Evolutionary conservation across 2,329 filamentous ascomycete species (phyloP).

Genomic region (Penicillium sp.): DNA sequence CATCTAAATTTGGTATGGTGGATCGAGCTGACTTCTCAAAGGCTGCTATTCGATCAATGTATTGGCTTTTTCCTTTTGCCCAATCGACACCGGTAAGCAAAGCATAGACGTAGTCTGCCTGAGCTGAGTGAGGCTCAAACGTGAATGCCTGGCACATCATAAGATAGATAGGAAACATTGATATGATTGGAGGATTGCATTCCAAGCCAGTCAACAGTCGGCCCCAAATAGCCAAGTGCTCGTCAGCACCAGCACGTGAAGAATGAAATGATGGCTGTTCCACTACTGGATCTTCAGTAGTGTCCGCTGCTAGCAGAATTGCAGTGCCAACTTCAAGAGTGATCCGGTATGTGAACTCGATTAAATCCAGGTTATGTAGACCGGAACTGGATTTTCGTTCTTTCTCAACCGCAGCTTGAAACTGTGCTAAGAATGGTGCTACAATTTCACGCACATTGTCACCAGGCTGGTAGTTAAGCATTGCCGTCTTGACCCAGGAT

Average conservation of each 20-base stretch:
- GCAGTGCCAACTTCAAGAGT: not conserved
- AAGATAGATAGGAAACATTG: not conserved
- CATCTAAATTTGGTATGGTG: not conserved
- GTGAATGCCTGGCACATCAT: conserved; percentile 3
- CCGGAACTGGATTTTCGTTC: not conserved
- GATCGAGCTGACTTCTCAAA: not conserved
- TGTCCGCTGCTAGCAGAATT: not conserved
- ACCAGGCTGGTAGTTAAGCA: not conserved
- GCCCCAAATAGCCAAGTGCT: not conserved
- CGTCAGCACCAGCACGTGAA: not conserved
- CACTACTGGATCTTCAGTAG: not conserved
- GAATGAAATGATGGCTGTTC: not conserved
- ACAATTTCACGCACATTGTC: not conserved
- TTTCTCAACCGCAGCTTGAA: not conserved
- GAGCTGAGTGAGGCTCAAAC: not conserved
- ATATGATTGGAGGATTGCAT: not conserved
- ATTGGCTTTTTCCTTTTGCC: not conserved
- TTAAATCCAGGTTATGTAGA: not conserved
- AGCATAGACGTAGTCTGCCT: not conserved
- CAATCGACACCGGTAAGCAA: not conserved
- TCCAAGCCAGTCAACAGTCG: not conserved
- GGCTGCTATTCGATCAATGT: not conserved
- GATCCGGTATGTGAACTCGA: not conserved
- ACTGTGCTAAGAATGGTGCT: not conserved
- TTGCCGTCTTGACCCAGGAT: not conserved